Base-by-base conservation (phyloP, 495 filamentous ascomycete species). In the Penicillium macrosclerotiorum region DNA sequence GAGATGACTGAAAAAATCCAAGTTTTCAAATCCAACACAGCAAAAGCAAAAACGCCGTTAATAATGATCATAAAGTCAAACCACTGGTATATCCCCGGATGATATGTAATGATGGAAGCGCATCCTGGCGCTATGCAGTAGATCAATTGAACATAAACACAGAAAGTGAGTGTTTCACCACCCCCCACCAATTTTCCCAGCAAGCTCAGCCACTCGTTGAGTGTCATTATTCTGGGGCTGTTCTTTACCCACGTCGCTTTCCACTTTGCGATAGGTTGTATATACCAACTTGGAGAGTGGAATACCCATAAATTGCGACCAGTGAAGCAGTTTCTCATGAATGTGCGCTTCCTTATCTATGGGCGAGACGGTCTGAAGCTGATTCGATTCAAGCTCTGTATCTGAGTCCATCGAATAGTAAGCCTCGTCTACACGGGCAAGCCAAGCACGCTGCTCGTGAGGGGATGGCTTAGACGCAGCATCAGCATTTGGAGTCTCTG, bases 211-310 rank as follows among this genome's bases (percentile, higher is more conserved):
- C 13, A 93, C 90, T 42, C 85, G 80, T 46, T 90, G 82, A n/a
- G 88, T 87, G 62, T 86, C 85, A 29, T 63, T 61, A 8, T 55
- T 49, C 11, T 64, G 54, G 53, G 58, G 55, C 54, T 82, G 74
- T 33, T 80, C 74, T 65, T 93, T 94, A 31, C 92, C 92, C 8
- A 98, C 88, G 67, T 96, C 90, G 64, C 95, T 96, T 54, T 95
- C 85, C 3, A 98, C 92, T 66, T 86, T 82, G 36, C 93, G 81
- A 64, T 90, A 97, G 25, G 79, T 90, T 29, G 93, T 98, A 58
- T 83, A 88, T 16, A 82, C 79, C 55, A 98, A 65, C 51, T 79
- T 89, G 14, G 85, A 82, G 49, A 88, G 67, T 11, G 76, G 74
- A 43, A 92, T 80, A 16, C 79, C 78, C 47, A 87, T 89, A 30